Evolutionary conservation across 1,139 yeast genomes (phyloP).

Genomic region (Ogataea hybrid): DNA sequence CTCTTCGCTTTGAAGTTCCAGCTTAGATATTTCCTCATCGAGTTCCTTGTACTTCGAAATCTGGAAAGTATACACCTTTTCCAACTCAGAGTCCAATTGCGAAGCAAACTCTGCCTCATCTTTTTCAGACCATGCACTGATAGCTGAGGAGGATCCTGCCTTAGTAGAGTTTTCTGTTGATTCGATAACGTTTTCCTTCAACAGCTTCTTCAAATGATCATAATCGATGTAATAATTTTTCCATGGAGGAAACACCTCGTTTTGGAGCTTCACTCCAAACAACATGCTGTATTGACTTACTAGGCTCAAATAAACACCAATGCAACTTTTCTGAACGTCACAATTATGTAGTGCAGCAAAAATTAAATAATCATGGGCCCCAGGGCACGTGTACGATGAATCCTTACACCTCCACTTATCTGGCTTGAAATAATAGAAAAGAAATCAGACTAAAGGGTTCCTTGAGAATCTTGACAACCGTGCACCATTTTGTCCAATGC

Average conservation of each 20-base stretch:
- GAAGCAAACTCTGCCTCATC: conserved; percentile 84
- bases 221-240: conserved; percentile 77
- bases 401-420: background rate
- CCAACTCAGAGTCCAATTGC: conserved; percentile 80
- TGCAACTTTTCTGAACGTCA: background rate
- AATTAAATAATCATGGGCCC: conserved; percentile 4
- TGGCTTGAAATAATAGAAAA: no score
- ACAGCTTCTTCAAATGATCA: conserved; percentile 71
- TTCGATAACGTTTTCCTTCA: conserved; percentile 70
- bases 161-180: conserved; percentile 8
- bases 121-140: conserved; percentile 60
- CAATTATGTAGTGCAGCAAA: conserved; percentile 3
- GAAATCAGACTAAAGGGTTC: no score
- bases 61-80: conserved; percentile 91
- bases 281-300: conserved; percentile 50
- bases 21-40: conserved; percentile 57
- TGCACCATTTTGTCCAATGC: background rate
- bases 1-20: conserved; percentile 51
- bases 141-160: conserved; percentile 29
- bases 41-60: conserved; percentile 66
- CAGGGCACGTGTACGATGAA: conserved; percentile 5
- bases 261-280: conserved; percentile 79
- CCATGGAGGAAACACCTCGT: conserved; percentile 90
- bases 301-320: background rate
- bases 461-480: background rate